Evolutionary conservation across 495 filamentous ascomycete genomes (phyloP).

Genomic region (Darksidea phi): DNA sequence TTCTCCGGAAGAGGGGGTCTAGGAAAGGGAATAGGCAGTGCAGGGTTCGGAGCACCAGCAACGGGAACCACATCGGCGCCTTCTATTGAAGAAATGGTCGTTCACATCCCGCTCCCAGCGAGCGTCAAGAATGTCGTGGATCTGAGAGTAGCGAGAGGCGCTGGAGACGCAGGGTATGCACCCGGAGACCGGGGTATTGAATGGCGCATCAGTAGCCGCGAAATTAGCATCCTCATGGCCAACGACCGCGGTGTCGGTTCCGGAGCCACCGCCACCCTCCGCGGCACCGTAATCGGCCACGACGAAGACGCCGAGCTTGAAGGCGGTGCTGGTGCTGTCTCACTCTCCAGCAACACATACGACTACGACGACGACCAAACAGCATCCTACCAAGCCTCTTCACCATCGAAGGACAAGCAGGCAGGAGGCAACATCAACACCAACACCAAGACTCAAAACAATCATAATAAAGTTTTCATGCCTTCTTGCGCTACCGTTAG

Average conservation of each 20-base stretch:
- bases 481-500: slow-evolving; percentile 81
- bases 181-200: slow-evolving; percentile 70
- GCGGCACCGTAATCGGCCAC: slow-evolving; percentile 75
- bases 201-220: slow-evolving; percentile 78
- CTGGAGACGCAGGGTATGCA: slow-evolving; percentile 79
- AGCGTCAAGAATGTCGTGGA: slow-evolving; percentile 84
- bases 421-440: slow-evolving; percentile 42
- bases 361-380: slow-evolving; percentile 52
- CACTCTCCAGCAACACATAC: slow-evolving; percentile 27
- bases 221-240: slow-evolving; percentile 49
- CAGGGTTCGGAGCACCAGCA: slow-evolving; percentile 37
- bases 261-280: slow-evolving; percentile 69
- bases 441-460: slow-evolving; percentile 51
- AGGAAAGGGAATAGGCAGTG: slow-evolving; percentile 5
- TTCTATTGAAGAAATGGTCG: slow-evolving; percentile 72
- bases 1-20: slow-evolving; percentile 14
- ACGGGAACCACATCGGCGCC: slow-evolving; percentile 59
- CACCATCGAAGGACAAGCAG: slow-evolving; percentile 48
- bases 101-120: slow-evolving; percentile 77
- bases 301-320: slow-evolving; percentile 54
- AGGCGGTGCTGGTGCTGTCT: slow-evolving; percentile 19
- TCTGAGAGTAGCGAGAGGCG: slow-evolving; percentile 75
- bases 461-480: slow-evolving; percentile 82
- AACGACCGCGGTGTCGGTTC: slow-evolving; percentile 41
- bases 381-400: slow-evolving; percentile 36